Conservation (phyloP, 2,329 filamentous ascomycete genomes). For the Grosmannia serpens region DNA sequence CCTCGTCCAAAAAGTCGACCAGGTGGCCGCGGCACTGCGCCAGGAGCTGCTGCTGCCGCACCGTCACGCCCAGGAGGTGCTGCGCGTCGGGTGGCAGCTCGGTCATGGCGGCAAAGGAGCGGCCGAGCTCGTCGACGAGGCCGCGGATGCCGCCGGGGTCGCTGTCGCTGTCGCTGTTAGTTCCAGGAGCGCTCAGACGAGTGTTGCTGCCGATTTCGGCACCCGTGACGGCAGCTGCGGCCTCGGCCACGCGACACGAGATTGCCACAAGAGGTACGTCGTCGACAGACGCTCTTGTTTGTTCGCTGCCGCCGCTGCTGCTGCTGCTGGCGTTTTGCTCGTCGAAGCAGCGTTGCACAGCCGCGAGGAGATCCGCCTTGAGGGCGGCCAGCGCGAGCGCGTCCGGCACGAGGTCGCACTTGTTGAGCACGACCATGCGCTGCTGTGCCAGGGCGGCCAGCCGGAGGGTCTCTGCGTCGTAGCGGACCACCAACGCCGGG, state of each 20-base stretch:
- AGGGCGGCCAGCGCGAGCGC: constrained; percentile 22
- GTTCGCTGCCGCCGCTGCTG: too few species aligned
- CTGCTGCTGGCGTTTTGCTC: too few species aligned
- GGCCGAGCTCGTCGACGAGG: constrained; percentile 61
- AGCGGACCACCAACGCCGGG: constrained; percentile 26
- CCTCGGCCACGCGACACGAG: constrained; percentile 7
- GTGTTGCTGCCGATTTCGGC: neutral
- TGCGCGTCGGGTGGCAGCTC: constrained; percentile 59
- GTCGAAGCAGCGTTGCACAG: constrained; percentile 4
- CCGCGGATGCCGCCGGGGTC: constrained; percentile 51
- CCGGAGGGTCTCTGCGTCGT: constrained; percentile 42
- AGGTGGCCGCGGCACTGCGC: constrained; percentile 61
- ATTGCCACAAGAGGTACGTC: neutral
- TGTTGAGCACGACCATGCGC: constrained; percentile 49
- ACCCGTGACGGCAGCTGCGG: neutral
- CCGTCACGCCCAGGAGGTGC: constrained; percentile 81
- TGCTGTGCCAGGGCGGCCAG: constrained; percentile 38
- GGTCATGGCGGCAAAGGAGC: constrained; percentile 60
- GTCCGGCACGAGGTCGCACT: constrained; percentile 38
- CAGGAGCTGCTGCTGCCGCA: constrained; percentile 76
- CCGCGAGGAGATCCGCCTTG: constrained; percentile 22
- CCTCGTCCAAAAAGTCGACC: constrained; percentile 57
- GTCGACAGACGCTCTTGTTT: neutral
- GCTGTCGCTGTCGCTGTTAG: constrained; percentile 16
- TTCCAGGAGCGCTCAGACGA: constrained; percentile 13